phyloP scores from a whole-genome alignment of 2,329 filamentous ascomycete genomes.

The Epichloe sp. region DNA sequence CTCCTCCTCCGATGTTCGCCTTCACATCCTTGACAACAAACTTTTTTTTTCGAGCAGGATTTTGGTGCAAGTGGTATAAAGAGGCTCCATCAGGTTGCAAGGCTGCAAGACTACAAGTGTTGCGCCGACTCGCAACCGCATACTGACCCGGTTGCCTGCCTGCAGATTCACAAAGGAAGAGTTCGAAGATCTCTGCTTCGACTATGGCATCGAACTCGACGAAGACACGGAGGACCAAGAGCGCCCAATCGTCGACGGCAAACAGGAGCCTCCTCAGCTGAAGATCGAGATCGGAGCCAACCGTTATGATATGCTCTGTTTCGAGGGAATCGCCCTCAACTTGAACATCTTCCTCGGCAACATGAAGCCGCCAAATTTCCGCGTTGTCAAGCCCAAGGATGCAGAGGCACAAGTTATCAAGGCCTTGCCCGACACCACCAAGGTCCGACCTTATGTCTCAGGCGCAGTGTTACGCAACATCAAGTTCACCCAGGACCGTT shows the following conservation, averaged over 20 bases:
- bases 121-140: neutral
- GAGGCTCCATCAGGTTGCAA: no score
- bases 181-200: slow-evolving; percentile 96
- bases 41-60: no score
- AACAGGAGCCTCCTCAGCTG: slow-evolving; percentile 79
- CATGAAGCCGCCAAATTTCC: slow-evolving; percentile 65
- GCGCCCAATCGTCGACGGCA: slow-evolving; percentile 60
- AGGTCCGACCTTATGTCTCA: slow-evolving; percentile 77
- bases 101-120: neutral
- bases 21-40: neutral
- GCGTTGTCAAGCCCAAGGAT: slow-evolving; percentile 55
- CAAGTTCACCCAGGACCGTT: slow-evolving; percentile 80
- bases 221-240: slow-evolving; percentile 77
- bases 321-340: slow-evolving; percentile 91
- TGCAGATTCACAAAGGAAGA: slow-evolving; percentile 75
- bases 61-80: no score
- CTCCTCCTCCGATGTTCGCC: neutral
- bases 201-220: slow-evolving; percentile 95
- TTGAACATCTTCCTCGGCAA: slow-evolving; percentile 87
- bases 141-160: slow-evolving; percentile 9
- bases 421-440: slow-evolving; percentile 59
- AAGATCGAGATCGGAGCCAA: slow-evolving; percentile 98
- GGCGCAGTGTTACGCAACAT: slow-evolving; percentile 82
- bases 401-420: slow-evolving; percentile 70
- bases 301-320: slow-evolving; percentile 88